Evolutionary conservation across 345 rosid species (phyloP).

Genomic region (Rhodamnia argentea): DNA sequence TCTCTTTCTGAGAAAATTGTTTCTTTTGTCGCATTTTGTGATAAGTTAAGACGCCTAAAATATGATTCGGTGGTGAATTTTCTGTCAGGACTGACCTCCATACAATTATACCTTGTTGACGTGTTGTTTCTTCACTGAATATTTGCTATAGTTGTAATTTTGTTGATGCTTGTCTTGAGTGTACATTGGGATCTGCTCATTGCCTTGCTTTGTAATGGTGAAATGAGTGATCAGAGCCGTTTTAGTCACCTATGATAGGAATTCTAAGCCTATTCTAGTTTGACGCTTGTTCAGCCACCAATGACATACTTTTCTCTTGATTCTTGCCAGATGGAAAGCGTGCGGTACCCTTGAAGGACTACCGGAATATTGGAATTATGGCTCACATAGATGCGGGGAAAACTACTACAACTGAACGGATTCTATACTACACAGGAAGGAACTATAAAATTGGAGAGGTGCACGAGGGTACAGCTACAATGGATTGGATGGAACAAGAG

Average conservation of each 20-base stretch:
- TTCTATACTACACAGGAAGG: conserved; percentile 84
- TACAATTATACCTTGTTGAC: neutral
- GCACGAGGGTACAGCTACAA: conserved; percentile 95
- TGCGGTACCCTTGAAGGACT: conserved; percentile 62
- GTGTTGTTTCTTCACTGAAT: neutral
- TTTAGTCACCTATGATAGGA: neutral
- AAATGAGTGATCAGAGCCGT: neutral
- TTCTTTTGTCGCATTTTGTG: neutral
- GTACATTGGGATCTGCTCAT: neutral
- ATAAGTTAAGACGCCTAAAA: neutral
- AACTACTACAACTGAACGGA: conserved; percentile 86
- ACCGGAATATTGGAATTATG: conserved; percentile 94
- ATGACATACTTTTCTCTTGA: neutral
- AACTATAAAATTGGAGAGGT: conserved; percentile 98
- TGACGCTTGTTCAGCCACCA: neutral
- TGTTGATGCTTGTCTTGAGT: neutral
- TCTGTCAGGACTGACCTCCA: neutral
- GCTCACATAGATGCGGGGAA: conserved; percentile 99
- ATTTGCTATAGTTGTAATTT: neutral
- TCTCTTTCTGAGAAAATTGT: neutral
- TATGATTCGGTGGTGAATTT: neutral
- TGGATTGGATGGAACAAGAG: conserved; percentile 99
- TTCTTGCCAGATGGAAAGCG: conserved; percentile 49
- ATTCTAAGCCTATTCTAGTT: neutral
- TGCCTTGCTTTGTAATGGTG: neutral